These are phyloP conservation scores for Geosiphon pyriformis DNA, from an alignment of 192 early-diverging fungal species.

Conservation along the genomic window DNA sequence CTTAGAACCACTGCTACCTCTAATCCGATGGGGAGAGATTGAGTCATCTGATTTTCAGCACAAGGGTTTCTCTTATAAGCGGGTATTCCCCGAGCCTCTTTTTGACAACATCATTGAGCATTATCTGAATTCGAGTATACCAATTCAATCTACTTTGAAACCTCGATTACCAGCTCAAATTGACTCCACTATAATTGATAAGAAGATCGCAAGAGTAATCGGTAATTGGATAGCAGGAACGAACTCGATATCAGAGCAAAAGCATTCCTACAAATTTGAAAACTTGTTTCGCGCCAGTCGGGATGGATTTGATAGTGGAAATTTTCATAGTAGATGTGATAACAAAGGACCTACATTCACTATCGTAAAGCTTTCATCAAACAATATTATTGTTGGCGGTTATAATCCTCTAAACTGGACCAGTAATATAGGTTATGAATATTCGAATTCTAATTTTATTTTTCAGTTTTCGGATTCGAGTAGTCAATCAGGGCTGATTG, in stretches of 20 bases:
- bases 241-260: not conserved
- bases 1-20: slow-evolving; percentile 7
- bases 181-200: slow-evolving; percentile 8
- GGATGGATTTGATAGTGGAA: slow-evolving; percentile 3
- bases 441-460: too few species aligned
- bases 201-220: not conserved
- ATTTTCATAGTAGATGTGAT: slow-evolving; percentile 14
- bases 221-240: slow-evolving; percentile 1
- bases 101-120: too few species aligned
- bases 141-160: not conserved
- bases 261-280: slow-evolving; percentile 19
- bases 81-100: too few species aligned
- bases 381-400: slow-evolving; percentile 7
- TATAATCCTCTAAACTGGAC: slow-evolving; percentile 19
- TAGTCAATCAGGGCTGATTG: too few species aligned
- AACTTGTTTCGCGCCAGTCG: slow-evolving; percentile 5
- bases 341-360: slow-evolving; percentile 8
- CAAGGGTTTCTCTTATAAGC: not conserved
- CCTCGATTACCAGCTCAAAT: not conserved
- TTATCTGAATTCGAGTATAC: slow-evolving; percentile 7
- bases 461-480: too few species aligned
- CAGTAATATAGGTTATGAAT: not conserved
- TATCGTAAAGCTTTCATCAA: not conserved
- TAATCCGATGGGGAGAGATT: slow-evolving; percentile 13
- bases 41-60: slow-evolving; percentile 1